A percentile compares a stretch with the other conserved stretches of the same genome.
phyloP scores from a whole-genome alignment of 352 stramenopile species.

The Pythium grandisporangium region DNA sequence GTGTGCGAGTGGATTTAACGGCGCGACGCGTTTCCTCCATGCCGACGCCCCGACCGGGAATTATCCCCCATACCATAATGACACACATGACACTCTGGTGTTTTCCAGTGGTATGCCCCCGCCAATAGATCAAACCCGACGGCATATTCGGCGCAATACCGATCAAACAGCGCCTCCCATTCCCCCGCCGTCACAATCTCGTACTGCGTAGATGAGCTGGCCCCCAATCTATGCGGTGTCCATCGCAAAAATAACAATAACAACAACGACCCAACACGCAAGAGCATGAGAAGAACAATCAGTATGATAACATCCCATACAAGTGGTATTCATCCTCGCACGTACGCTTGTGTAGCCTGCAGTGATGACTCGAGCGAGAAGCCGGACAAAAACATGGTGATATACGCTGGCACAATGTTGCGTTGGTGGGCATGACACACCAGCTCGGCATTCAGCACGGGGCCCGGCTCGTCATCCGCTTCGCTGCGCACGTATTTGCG shows the following conservation, averaged over 20 bases:
- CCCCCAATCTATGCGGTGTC: conserved; percentile 22
- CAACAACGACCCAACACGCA: too few relatives aligned
- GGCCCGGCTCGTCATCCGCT: conserved; percentile 39
- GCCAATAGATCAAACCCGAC: conserved; percentile 75
- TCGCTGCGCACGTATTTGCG: conserved; percentile 63
- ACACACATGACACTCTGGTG: conserved; percentile 69
- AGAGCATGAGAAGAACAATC: too few relatives aligned
- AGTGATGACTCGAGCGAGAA: conserved; percentile 75
- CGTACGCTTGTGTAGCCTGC: conserved; percentile 64
- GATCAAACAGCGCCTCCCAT: conserved; percentile 74
- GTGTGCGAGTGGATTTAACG: too few relatives aligned
- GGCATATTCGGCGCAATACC: conserved; percentile 72
- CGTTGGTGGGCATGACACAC: conserved; percentile 73
- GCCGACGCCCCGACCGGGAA: conserved; percentile 25
- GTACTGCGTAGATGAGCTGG: conserved; percentile 56
- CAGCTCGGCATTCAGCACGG: conserved; percentile 74
- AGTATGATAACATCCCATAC: too few relatives aligned
- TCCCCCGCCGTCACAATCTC: conserved; percentile 78
- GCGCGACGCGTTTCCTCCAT: too few relatives aligned
- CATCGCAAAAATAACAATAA: background rate
- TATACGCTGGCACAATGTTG: conserved; percentile 72
- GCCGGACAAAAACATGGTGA: conserved; percentile 81
- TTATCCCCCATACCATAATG: conserved; percentile 57
- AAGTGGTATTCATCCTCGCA: too few relatives aligned
- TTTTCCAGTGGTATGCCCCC: conserved; percentile 79